A percentile compares a stretch with the other conserved stretches of the same genome.
phyloP scores from a whole-genome alignment of 352 stramenopile species.

The Saprolegnia parasitica region DNA sequence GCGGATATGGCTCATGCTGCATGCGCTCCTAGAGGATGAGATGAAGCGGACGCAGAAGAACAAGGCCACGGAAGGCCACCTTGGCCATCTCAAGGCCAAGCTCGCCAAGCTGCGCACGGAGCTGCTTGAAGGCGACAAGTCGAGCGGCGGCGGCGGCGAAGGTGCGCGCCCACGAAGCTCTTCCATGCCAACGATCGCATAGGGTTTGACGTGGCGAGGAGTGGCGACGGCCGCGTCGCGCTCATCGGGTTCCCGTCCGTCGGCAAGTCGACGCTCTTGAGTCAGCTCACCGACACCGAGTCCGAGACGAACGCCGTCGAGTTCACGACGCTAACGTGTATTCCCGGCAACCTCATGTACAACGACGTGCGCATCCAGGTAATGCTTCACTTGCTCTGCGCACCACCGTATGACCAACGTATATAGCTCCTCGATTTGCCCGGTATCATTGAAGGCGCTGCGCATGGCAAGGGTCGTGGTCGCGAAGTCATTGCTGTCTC shows the following conservation, averaged over 20 bases:
- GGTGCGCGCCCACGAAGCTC: conserved; percentile 35
- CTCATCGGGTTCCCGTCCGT: conserved; percentile 94
- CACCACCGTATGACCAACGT: neutral
- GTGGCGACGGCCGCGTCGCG: conserved; percentile 95
- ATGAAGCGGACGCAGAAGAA: conserved; percentile 99
- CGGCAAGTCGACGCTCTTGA: conserved; percentile 84
- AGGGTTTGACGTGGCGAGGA: conserved; percentile 93
- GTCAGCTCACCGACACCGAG: conserved; percentile 94
- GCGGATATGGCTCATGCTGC: conserved; percentile 1
- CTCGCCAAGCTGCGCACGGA: conserved; percentile 98
- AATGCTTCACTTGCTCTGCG: neutral
- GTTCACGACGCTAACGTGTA: conserved; percentile 98
- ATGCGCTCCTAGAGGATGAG: conserved; percentile 77
- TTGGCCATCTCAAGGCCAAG: conserved; percentile 97
- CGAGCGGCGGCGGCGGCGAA: conserved; percentile 67
- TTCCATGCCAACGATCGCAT: neutral
- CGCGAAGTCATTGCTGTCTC: conserved; percentile 98
- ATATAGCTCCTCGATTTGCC: conserved; percentile 97
- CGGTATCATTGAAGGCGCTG: conserved; percentile 99
- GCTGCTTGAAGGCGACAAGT: conserved; percentile 79
- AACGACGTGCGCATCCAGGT: conserved; percentile 95
- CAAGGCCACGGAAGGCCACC: conserved; percentile 90
- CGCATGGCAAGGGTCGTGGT: conserved; percentile 95
- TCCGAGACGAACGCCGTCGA: conserved; percentile 96
- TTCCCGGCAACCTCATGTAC: conserved; percentile 95